A percentile compares a stretch with the other conserved stretches of the same genome.
phyloP scores from a whole-genome alignment of 176 grass and related monocot genomes.

The Raddia distichophylla region DNA sequence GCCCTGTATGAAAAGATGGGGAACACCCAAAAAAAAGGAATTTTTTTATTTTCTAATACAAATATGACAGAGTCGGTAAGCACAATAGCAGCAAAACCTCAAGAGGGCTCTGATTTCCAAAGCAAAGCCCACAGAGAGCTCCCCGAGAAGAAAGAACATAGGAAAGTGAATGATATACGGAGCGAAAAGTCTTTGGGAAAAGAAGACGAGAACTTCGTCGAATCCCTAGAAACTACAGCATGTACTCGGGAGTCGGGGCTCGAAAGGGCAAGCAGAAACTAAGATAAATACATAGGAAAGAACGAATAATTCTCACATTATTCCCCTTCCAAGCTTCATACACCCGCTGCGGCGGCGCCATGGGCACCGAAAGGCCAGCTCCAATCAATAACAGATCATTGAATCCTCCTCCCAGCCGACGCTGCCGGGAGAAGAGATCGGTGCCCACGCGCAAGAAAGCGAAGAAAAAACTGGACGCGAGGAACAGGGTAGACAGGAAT shows the following conservation, averaged over 20 bases:
- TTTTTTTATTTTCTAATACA: not conserved
- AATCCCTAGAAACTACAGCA: not conserved
- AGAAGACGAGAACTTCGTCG: not conserved
- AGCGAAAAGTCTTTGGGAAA: not conserved
- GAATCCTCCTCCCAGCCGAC: constrained; percentile 7
- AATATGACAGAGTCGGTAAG: not conserved
- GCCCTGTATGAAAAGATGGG: not conserved
- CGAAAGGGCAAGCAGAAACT: not conserved
- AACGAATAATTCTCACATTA: constrained; percentile 60
- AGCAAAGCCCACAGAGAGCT: not conserved
- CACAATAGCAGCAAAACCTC: constrained; percentile 4
- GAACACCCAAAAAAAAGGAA: not conserved
- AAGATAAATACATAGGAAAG: not conserved
- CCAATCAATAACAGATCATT: constrained; percentile 1
- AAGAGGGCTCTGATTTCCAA: not conserved
- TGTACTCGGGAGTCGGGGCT: not conserved
- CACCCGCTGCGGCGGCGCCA: constrained; percentile 64
- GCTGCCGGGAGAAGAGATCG: not conserved
- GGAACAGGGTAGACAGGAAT: not conserved
- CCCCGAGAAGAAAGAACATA: not conserved
- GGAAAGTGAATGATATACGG: not conserved
- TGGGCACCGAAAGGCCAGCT: constrained; percentile 10
- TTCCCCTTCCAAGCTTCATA: constrained; percentile 78
- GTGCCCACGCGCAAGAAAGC: not conserved
- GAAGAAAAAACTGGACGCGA: not conserved